Conservation (phyloP, 768 basidiomycete genomes). For the Coprinopsis cinerea region DNA sequence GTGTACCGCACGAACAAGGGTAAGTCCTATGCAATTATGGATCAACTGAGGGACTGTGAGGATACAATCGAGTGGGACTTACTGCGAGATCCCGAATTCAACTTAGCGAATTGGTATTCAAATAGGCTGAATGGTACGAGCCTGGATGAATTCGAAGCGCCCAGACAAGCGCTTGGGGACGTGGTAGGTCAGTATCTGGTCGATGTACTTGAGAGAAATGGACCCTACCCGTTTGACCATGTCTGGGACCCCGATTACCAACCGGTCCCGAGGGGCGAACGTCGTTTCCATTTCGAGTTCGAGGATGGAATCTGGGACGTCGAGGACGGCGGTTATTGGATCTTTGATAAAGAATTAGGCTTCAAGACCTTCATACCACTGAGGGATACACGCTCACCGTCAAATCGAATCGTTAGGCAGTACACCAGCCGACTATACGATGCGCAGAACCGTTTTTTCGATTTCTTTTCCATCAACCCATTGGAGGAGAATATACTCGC, state of each 20-base stretch:
- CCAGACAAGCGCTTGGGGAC: neutral
- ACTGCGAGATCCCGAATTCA: neutral
- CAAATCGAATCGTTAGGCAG: neutral
- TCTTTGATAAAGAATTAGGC: neutral
- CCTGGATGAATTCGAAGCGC: neutral
- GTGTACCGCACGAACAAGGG: neutral
- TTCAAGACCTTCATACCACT: neutral
- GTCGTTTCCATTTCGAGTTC: neutral
- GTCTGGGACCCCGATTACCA: neutral
- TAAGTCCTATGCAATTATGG: neutral
- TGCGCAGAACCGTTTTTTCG: neutral
- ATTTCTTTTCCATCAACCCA: neutral
- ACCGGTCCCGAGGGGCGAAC: neutral
- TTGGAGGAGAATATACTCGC: neutral
- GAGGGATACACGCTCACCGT: neutral
- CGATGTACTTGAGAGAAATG: neutral
- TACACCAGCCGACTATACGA: neutral
- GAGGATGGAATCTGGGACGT: neutral
- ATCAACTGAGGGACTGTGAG: neutral
- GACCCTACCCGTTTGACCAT: neutral
- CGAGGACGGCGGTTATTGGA: neutral
- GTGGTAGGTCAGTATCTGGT: neutral
- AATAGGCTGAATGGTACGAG: neutral
- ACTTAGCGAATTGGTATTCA: neutral
- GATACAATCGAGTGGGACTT: neutral